These are phyloP conservation scores for Solanum appendiculatum DNA, from an alignment of 257 asterid genomes.

Conservation along the genomic window DNA sequence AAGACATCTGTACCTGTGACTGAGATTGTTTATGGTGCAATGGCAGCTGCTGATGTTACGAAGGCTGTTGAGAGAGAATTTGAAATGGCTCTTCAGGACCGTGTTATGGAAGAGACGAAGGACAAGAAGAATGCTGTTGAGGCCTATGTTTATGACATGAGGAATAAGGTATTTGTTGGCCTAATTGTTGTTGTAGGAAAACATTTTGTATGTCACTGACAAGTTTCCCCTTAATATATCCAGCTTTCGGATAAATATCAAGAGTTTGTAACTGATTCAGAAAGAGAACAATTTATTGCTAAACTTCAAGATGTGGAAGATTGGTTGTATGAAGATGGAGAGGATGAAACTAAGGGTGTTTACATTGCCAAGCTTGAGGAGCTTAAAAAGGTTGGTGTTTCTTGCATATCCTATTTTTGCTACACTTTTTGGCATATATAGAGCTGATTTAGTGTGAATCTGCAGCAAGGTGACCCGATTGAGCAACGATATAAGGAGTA, in stretches of 20 bases:
- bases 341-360: constrained; percentile 72
- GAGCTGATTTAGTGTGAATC: background rate
- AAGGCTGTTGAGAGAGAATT: constrained; percentile 89
- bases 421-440: background rate
- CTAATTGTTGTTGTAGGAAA: background rate
- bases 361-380: constrained; percentile 83
- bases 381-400: constrained; percentile 40
- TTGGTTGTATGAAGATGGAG: constrained; percentile 97
- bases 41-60: constrained; percentile 57
- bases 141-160: constrained; percentile 85
- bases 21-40: constrained; percentile 67
- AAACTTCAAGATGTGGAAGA: constrained; percentile 88
- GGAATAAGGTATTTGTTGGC: constrained; percentile 58
- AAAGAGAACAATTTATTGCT: constrained; percentile 57
- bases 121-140: constrained; percentile 97
- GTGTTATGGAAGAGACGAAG: constrained; percentile 95
- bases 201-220: background rate
- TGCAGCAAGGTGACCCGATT: constrained; percentile 91
- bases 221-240: constrained; percentile 2
- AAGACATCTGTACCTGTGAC: constrained; percentile 67
- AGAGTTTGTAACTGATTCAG: constrained; percentile 60
- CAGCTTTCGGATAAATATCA: constrained; percentile 74
- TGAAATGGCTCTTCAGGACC: constrained; percentile 98
- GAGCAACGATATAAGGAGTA: constrained; percentile 81
- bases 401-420: background rate